Evolutionary conservation across 2,329 filamentous ascomycete species (phyloP).

Genomic region (Exophiala mesophila): DNA sequence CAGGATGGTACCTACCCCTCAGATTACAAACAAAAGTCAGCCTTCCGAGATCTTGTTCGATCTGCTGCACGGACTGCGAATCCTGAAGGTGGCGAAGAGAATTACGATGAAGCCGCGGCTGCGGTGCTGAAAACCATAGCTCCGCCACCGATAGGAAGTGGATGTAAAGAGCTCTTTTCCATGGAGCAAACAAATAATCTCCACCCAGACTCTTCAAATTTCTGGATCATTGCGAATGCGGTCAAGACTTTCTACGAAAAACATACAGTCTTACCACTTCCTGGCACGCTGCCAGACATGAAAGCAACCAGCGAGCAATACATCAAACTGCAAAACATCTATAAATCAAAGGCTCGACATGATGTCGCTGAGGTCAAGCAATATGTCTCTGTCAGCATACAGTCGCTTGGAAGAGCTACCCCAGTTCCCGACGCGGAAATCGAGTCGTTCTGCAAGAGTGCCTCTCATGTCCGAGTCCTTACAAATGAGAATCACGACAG

Average conservation of each 20-base stretch:
- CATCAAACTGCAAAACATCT: constrained; percentile 83
- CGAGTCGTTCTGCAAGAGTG: constrained; percentile 92
- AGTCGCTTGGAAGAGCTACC: constrained; percentile 39
- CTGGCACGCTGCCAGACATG: constrained; percentile 91
- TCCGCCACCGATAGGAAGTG: constrained; percentile 60
- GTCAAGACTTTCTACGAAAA: constrained; percentile 70
- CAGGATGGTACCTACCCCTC: constrained; percentile 66
- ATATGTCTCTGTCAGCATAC: constrained; percentile 55
- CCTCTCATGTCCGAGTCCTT: constrained; percentile 85
- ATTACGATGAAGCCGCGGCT: constrained; percentile 85
- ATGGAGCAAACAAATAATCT: constrained; percentile 55
- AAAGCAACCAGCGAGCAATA: constrained; percentile 90
- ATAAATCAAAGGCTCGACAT: constrained; percentile 77
- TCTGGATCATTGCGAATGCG: constrained; percentile 85
- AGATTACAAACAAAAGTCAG: constrained; percentile 78
- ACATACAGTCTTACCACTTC: constrained; percentile 71
- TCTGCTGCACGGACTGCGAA: constrained; percentile 64
- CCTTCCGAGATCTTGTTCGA: constrained; percentile 69
- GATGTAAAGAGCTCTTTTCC: constrained; percentile 72
- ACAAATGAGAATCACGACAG: constrained; percentile 51
- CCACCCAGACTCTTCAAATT: constrained; percentile 52
- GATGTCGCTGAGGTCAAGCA: constrained; percentile 72
- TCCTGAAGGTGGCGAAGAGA: constrained; percentile 86
- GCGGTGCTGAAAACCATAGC: constrained; percentile 86
- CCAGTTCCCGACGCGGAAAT: constrained; percentile 66